Evolutionary conservation across 768 basidiomycete genomes (phyloP).

Genomic region (Serendipita sp.): DNA sequence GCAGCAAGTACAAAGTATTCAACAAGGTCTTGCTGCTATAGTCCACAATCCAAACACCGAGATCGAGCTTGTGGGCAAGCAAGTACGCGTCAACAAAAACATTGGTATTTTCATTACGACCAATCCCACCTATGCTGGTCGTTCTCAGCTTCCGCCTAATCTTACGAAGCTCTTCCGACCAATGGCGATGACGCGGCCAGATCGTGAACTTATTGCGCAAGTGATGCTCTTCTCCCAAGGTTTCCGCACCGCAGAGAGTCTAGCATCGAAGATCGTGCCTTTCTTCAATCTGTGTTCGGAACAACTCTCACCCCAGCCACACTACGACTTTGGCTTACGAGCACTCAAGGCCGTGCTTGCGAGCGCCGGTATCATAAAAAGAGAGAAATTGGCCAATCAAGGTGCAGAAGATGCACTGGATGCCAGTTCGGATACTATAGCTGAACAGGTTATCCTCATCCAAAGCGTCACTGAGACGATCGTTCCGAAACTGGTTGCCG

Average conservation of each 20-base stretch:
- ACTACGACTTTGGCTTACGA: constrained; percentile 97
- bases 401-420: constrained; percentile 16
- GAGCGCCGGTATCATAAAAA: constrained; percentile 94
- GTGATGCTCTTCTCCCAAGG: constrained; percentile 99
- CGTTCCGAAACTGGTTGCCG: constrained; percentile 93
- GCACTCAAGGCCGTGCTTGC: constrained; percentile 93
- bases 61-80: constrained; percentile 93
- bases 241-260: constrained; percentile 90
- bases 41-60: constrained; percentile 75
- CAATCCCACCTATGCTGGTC: constrained; percentile 97
- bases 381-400: constrained; percentile 53
- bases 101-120: constrained; percentile 99
- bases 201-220: constrained; percentile 96
- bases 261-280: constrained; percentile 97
- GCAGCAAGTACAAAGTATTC: constrained; percentile 97
- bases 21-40: constrained; percentile 78
- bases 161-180: constrained; percentile 87
- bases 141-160: constrained; percentile 78
- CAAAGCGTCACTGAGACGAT: constrained; percentile 98
- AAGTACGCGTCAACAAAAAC: constrained; percentile 79
- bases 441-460: constrained; percentile 93
- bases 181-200: constrained; percentile 98
- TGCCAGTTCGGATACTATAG: constrained; percentile 51
- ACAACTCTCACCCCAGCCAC: constrained; percentile 90
- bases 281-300: constrained; percentile 99